phyloP scores from a whole-genome alignment of 805 yeast genomes.

The Sungouiozyma ichnusensis region DNA sequence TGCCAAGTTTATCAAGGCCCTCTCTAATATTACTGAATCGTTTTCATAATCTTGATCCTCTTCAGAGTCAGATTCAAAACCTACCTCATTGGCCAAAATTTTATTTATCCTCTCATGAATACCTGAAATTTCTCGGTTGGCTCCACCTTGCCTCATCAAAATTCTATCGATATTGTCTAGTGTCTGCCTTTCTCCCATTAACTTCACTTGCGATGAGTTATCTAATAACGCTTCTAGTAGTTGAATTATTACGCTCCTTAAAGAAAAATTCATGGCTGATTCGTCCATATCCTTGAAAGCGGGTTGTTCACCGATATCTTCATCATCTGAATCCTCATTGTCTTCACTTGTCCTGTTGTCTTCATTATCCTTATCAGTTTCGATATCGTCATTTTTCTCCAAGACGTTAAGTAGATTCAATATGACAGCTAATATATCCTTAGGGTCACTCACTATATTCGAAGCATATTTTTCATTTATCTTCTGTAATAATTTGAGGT shows the following conservation, averaged over 20 bases:
- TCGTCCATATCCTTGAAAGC: too few relatives aligned
- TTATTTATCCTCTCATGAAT: neutral
- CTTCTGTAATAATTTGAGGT: conserved; percentile 54
- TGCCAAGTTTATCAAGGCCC: conserved; percentile 56
- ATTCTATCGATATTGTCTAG: conserved; percentile 25
- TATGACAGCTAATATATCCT: conserved; percentile 44
- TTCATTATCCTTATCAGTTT: conserved; percentile 20
- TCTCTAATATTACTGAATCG: conserved; percentile 34
- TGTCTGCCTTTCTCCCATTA: conserved; percentile 13
- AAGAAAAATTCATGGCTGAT: too few relatives aligned
- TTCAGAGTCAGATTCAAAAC: neutral
- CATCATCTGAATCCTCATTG: conserved; percentile 6
- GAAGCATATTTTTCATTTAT: conserved; percentile 50
- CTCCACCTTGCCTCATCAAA: conserved; percentile 6
- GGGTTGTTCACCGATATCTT: neutral
- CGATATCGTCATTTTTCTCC: conserved; percentile 22
- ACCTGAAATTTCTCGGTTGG: neutral
- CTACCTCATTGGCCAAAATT: neutral
- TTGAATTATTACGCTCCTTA: conserved; percentile 29
- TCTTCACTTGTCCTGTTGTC: conserved; percentile 4
- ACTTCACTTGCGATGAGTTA: conserved; percentile 14
- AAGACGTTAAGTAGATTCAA: conserved; percentile 31
- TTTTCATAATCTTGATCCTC: conserved; percentile 2
- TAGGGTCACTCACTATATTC: conserved; percentile 34
- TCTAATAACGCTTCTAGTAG: conserved; percentile 31